These are phyloP conservation scores for rapeseed (Brassica napus) DNA, from an alignment of 345 rosid genomes.

Conservation along the genomic window DNA sequence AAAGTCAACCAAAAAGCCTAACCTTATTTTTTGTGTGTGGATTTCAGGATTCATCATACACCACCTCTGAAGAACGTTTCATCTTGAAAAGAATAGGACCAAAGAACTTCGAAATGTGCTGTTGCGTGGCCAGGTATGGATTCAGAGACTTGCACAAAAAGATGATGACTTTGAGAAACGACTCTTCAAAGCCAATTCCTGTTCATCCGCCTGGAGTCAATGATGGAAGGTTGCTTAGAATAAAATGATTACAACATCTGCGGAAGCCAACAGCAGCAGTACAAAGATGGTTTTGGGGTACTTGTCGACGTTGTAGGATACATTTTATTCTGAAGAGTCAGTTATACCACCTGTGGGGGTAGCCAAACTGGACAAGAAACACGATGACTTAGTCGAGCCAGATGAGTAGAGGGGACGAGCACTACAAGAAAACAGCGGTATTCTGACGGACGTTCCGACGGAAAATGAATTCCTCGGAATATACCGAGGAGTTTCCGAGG, in stretches of 20 bases:
- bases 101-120: slow-evolving; percentile 21
- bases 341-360: background rate
- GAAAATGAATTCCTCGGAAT: too few species aligned
- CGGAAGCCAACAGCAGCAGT: slow-evolving; percentile 46
- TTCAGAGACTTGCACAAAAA: slow-evolving; percentile 77
- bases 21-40: too few species aligned
- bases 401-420: slow-evolving; percentile 52
- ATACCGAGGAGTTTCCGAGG: too few species aligned
- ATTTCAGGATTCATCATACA: slow-evolving; percentile 47
- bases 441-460: too few species aligned
- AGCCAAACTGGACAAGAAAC: slow-evolving; percentile 24
- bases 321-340: slow-evolving; percentile 22
- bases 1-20: too few species aligned
- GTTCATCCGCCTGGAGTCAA: too few species aligned
- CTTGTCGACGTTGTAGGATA: slow-evolving; percentile 3
- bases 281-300: slow-evolving; percentile 19
- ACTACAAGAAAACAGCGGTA: too few species aligned
- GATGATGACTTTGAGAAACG: slow-evolving; percentile 74
- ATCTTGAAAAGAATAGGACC: slow-evolving; percentile 76
- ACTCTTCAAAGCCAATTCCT: slow-evolving; percentile 45
- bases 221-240: too few species aligned
- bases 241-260: slow-evolving; percentile 51
- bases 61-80: slow-evolving; percentile 71
- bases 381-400: slow-evolving; percentile 45
- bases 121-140: slow-evolving; percentile 80